Percentiles rank a stretch among this genome's conserved stretches.
Conservation (phyloP, 345 rosid genomes). For the Corchorus capsularis region DNA sequence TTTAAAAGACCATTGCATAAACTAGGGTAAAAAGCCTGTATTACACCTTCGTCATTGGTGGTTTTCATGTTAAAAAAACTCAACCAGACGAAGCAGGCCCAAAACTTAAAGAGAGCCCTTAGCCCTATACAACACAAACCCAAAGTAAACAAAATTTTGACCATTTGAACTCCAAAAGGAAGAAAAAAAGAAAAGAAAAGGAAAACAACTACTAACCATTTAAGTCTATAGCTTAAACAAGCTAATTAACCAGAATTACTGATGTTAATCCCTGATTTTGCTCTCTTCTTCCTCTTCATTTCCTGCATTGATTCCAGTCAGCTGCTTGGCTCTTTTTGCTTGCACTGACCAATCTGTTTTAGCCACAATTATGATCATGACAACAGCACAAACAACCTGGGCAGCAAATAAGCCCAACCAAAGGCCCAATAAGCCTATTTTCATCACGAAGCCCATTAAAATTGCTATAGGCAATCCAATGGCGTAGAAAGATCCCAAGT, state of each 20-base stretch:
- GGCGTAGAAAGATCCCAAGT: slow-evolving; percentile 49
- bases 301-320: slow-evolving; percentile 25
- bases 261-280: slow-evolving; percentile 22
- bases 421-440: slow-evolving; percentile 45
- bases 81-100: neutral
- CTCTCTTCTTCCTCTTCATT: slow-evolving; percentile 17
- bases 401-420: slow-evolving; percentile 53
- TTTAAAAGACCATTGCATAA: neutral
- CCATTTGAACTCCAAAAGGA: neutral
- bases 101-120: neutral
- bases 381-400: slow-evolving; percentile 37
- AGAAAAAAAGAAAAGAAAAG: neutral
- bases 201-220: neutral
- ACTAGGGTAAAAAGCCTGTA: neutral
- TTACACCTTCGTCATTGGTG: neutral
- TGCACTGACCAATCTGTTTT: slow-evolving; percentile 49
- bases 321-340: slow-evolving; percentile 42
- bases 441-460: slow-evolving; percentile 37
- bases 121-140: neutral
- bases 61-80: neutral
- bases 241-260: slow-evolving; percentile 13
- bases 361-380: slow-evolving; percentile 33
- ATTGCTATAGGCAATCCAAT: slow-evolving; percentile 53
- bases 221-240: neutral
- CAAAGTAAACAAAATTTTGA: slow-evolving; percentile 2